Percentiles rank a stretch among this genome's conserved stretches.
These are phyloP conservation scores for Ophiostoma sp. DNA, from an alignment of 2,329 filamentous ascomycete genomes.

Conservation along the genomic window DNA sequence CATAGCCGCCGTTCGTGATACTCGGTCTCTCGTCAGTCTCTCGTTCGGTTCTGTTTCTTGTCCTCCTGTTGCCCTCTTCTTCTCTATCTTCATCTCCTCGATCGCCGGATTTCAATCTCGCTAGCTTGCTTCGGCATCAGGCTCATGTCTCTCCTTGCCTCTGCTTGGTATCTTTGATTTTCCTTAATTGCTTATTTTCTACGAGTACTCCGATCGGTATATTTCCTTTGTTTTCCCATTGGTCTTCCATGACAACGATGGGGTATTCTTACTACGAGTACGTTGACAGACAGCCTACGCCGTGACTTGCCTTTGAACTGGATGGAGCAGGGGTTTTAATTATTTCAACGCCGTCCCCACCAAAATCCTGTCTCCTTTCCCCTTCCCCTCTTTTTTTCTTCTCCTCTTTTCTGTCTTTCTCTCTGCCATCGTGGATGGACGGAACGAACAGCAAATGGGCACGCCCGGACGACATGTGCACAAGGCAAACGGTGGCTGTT, in stretches of 20 bases:
- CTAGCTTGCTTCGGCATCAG: neutral
- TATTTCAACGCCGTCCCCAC: constrained; percentile 3
- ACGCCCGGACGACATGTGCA: constrained; percentile 4
- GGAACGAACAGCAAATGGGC: neutral
- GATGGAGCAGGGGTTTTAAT: constrained; percentile 7
- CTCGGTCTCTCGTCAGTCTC: neutral
- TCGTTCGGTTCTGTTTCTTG: neutral
- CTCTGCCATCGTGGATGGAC: neutral
- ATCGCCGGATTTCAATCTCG: neutral
- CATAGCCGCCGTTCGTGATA: constrained; percentile 2
- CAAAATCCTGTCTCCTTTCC: neutral
- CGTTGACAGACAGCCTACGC: neutral
- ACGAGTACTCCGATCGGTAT: neutral
- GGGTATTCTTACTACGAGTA: neutral
- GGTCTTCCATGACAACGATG: constrained; percentile 4
- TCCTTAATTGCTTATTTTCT: neutral
- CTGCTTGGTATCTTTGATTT: neutral
- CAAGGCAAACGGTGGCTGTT: neutral
- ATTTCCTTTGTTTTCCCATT: constrained; percentile 1
- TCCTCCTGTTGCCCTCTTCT: neutral
- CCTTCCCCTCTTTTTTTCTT: neutral
- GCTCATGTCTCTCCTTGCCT: constrained; percentile 2
- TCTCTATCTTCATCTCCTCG: neutral
- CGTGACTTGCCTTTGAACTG: neutral
- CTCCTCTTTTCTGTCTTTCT: neutral